Conservation (phyloP, 345 rosid genomes). For the Kernera saxatilis region DNA sequence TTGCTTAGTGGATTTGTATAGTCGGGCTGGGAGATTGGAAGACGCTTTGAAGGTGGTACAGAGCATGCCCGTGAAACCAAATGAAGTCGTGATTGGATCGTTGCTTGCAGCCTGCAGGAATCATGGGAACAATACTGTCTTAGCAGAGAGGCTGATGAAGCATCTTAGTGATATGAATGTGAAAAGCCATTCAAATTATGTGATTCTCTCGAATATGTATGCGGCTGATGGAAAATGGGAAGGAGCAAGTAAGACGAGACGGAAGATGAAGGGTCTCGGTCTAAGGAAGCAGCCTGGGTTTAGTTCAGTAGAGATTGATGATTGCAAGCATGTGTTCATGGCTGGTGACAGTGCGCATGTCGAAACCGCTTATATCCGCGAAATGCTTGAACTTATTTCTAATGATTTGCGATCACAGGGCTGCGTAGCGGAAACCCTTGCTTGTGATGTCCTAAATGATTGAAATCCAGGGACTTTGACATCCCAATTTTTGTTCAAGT, state of each 20-base stretch:
- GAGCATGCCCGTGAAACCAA: slow-evolving; percentile 74
- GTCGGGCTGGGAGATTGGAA: slow-evolving; percentile 77
- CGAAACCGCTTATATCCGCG: slow-evolving; percentile 36
- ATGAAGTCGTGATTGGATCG: slow-evolving; percentile 71
- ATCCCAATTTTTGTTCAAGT: background rate
- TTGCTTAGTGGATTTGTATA: slow-evolving; percentile 79
- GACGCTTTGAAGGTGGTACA: slow-evolving; percentile 50
- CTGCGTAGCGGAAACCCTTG: slow-evolving; percentile 26
- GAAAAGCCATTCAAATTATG: slow-evolving; percentile 53
- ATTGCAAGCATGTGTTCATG: slow-evolving; percentile 57
- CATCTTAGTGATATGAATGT: slow-evolving; percentile 44
- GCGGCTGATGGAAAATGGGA: slow-evolving; percentile 73
- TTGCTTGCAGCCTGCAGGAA: slow-evolving; percentile 67
- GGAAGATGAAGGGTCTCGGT: slow-evolving; percentile 64
- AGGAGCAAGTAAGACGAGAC: slow-evolving; percentile 60
- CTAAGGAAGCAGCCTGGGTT: slow-evolving; percentile 66
- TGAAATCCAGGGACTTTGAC: background rate
- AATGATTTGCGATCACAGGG: slow-evolving; percentile 34
- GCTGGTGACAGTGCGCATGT: slow-evolving; percentile 56
- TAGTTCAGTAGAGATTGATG: slow-evolving; percentile 63
- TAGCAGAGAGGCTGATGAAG: slow-evolving; percentile 55
- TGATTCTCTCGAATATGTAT: slow-evolving; percentile 64
- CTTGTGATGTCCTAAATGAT: background rate
- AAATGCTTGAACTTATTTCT: slow-evolving; percentile 45
- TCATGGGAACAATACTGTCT: slow-evolving; percentile 41